Base-by-base conservation (phyloP, 768 basidiomycete genomes). In the Suillus lakei region DNA sequence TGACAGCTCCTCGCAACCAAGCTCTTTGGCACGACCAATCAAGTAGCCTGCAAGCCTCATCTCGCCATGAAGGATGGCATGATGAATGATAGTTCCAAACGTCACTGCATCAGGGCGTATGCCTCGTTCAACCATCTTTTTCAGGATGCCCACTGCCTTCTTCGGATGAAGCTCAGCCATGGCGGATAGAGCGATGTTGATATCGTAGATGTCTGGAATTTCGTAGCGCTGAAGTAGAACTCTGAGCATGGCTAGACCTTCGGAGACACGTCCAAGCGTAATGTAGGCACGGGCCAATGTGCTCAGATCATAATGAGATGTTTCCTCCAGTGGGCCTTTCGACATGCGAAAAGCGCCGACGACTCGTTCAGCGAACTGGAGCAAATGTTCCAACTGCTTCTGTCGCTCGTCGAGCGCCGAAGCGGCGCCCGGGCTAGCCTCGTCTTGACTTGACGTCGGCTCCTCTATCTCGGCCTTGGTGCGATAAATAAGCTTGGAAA, bases 201-300 rank as follows among this genome's bases (percentile, higher is more conserved):
- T 77, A 70, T 92, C 91, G 71, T 85, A 78, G 44, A 83, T 67
- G 73, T 92, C 89, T 18, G 89, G 89, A 60, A 83, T 70, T 71
- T 88, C 84, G 63, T 72, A 75, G 58, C 86, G 85, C 28, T 73
- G 67, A 46, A 86, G 71, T 43, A 91, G 71, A 62, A 82, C 63
- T 60, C 77, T 78, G 69, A 92, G 77, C 28, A 81, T 76, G 12
- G 74, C 69, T 63, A 89, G 79, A 3, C 86, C 89, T 46, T 82
- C 78, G 51, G 69, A 56, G 67, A 82, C 72, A 54, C 82, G 73
- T 26, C 85, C 88, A 30, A 88, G 75, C 64, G 90, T 81, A 69
- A 90, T 86, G 73, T 84, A 84, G 26, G 84, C 87, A 64, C 89
- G 83, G 2, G 89, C 89, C 41, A 90, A 79, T 10, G 89, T 83